These are phyloP conservation scores for Sinapis alba DNA, from an alignment of 441 rosid genomes.

Conservation along the genomic window DNA sequence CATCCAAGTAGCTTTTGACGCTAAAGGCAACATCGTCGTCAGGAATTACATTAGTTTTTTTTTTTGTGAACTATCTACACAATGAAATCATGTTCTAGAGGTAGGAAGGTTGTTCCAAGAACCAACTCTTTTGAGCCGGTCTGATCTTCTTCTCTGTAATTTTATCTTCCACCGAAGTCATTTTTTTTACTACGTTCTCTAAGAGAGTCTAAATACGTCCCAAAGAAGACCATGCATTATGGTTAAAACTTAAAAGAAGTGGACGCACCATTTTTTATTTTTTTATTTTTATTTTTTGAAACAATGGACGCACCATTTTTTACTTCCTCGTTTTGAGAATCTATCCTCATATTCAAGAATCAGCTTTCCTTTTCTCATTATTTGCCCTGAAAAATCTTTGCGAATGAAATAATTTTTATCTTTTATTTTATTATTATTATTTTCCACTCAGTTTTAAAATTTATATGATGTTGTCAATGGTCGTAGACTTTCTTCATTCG, in stretches of 20 bases:
- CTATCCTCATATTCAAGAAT: background rate
- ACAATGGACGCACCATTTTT: background rate
- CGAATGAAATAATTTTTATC: background rate
- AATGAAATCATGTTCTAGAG: background rate
- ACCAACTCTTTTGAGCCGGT: background rate
- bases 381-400: background rate
- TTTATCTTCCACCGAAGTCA: background rate
- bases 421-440: background rate
- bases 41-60: background rate
- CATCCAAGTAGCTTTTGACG: background rate
- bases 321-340: background rate
- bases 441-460: background rate
- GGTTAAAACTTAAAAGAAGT: background rate
- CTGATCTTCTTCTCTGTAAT: background rate
- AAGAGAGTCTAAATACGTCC: background rate
- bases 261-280: background rate
- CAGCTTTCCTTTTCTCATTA: background rate
- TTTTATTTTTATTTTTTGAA: too few relatives aligned
- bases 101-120: background rate
- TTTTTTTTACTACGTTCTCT: background rate
- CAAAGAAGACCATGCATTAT: background rate
- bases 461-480: background rate
- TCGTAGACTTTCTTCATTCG: background rate
- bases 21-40: background rate
- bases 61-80: background rate